Evolutionary conservation across 495 filamentous ascomycete species (phyloP), one percentile per base, ranked within the genome.

Genomic region (Talaromyces adpressus): DNA sequence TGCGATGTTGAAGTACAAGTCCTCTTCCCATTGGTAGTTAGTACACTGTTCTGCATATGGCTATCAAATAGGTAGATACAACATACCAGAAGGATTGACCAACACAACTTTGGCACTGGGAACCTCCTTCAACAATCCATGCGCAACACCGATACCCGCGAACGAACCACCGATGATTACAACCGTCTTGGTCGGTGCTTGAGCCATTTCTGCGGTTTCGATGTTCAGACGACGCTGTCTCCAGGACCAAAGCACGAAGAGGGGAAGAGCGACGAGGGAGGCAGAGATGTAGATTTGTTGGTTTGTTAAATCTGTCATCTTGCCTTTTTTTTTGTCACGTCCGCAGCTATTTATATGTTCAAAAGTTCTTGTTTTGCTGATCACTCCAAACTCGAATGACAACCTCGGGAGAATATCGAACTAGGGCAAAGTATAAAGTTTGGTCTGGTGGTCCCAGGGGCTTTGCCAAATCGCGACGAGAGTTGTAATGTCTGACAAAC

Each of bases 101-200:
- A 90, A 68, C 27, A 83, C 72, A 4, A 89, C 72, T 57, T 80
- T 83, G 53, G 77, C 69, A n/a, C 73, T 69, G 25, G 74, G 64
- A 20, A 78, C 78, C 66, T 82, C 75, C 56, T 79, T 77, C 16
- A 89, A 76, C 41, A 87, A 72, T 62, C 84, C 79, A 71, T 90
- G 86, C 4, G 87, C 83, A 47, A 85, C 70, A 18, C 73, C 69
- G 1, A 89, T 63, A 57, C 87, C 88, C n/a, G 81, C 80, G 68
- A 72, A 79, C 60, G 81, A 84, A 62, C 79, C 88, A 41, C 89
- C 89, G 11, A 91, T 78, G 49, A 92, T 76, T n/a, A 90, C 75
- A 58, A 91, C 68, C 29, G 75, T 81, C 63, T 73, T 75, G 18
- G 59, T 20, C 16, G 60, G 45, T 22, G n/a, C 5, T 61, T 72